Conservation (phyloP, 306 rosid genomes). For the Cucurbita maxima region DNA sequence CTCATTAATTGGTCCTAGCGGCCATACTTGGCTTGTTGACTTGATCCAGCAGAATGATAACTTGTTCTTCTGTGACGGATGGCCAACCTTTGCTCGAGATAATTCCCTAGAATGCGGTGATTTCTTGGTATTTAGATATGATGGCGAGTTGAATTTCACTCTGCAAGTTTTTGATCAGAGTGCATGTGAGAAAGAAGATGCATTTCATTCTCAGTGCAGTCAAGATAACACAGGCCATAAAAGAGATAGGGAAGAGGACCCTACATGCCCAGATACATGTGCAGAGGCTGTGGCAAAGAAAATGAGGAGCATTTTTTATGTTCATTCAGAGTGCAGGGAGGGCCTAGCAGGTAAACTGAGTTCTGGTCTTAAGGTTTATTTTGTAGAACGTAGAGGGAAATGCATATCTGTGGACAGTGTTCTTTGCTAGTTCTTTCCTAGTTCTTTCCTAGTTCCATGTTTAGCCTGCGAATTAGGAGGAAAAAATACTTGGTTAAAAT, state of each 20-base stretch:
- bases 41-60: conserved; percentile 40
- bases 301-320: conserved; percentile 23
- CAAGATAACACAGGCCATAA: conserved; percentile 26
- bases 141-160: conserved; percentile 49
- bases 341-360: conserved; percentile 2
- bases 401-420: not conserved
- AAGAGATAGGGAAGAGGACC: conserved; percentile 31
- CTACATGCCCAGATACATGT: conserved; percentile 24
- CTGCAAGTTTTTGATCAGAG: conserved; percentile 69
- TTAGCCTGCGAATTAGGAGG: not conserved
- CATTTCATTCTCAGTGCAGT: conserved; percentile 47
- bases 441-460: not conserved
- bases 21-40: conserved; percentile 51
- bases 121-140: conserved; percentile 71
- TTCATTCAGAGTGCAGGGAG: not conserved
- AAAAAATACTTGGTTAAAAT: not conserved
- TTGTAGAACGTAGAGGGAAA: not conserved
- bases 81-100: conserved; percentile 62
- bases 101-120: conserved; percentile 61
- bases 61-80: conserved; percentile 51
- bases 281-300: conserved; percentile 34
- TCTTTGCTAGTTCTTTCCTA: not conserved
- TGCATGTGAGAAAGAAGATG: conserved; percentile 74
- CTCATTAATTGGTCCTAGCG: conserved; percentile 60
- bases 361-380: conserved; percentile 10